These are phyloP conservation scores for Alternaria hordeiaustralica DNA, from an alignment of 2,329 filamentous ascomycete genomes.

Conservation along the genomic window DNA sequence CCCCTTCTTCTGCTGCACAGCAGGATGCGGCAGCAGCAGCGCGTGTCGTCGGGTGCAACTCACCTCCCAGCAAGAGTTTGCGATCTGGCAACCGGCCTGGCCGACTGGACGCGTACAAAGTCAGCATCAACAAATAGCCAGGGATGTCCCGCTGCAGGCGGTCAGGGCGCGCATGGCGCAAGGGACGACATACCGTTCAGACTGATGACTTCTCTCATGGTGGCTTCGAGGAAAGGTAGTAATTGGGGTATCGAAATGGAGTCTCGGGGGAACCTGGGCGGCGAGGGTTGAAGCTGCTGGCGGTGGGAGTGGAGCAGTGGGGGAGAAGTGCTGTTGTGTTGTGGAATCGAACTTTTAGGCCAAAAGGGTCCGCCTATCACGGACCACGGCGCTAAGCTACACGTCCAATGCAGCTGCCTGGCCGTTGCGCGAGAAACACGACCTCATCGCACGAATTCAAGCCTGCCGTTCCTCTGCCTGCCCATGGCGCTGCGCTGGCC, in stretches of 20 bases:
- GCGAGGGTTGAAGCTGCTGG: slow-evolving; percentile 27
- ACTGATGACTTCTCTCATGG: slow-evolving; percentile 99
- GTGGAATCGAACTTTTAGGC: slow-evolving; percentile 22
- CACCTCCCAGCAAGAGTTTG: slow-evolving; percentile 99
- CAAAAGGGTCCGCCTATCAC: slow-evolving; percentile 9
- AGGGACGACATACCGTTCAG: slow-evolving; percentile 81
- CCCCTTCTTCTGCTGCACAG: slow-evolving; percentile 26
- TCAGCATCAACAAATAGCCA: slow-evolving; percentile 57
- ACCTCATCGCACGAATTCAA: neutral
- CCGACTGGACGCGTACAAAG: slow-evolving; percentile 74
- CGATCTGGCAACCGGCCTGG: slow-evolving; percentile 99
- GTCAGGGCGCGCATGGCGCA: slow-evolving; percentile 50
- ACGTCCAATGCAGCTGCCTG: slow-evolving; percentile 14
- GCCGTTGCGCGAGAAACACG: slow-evolving; percentile 1
- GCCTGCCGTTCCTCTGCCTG: neutral
- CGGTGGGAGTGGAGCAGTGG: slow-evolving; percentile 22
- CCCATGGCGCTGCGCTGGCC: slow-evolving; percentile 17
- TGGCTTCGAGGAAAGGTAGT: slow-evolving; percentile 51
- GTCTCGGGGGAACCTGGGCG: slow-evolving; percentile 23
- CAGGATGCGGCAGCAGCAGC: slow-evolving; percentile 4
- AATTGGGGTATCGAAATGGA: slow-evolving; percentile 43
- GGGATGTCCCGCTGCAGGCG: slow-evolving; percentile 43
- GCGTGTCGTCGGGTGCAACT: slow-evolving; percentile 53
- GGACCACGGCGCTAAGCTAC: slow-evolving; percentile 14
- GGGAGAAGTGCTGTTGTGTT: slow-evolving; percentile 30